Evolutionary conservation across 2,329 filamentous ascomycete species (phyloP), one percentile per base, ranked within the genome.

Genomic region (Lachnellula cervina): DNA sequence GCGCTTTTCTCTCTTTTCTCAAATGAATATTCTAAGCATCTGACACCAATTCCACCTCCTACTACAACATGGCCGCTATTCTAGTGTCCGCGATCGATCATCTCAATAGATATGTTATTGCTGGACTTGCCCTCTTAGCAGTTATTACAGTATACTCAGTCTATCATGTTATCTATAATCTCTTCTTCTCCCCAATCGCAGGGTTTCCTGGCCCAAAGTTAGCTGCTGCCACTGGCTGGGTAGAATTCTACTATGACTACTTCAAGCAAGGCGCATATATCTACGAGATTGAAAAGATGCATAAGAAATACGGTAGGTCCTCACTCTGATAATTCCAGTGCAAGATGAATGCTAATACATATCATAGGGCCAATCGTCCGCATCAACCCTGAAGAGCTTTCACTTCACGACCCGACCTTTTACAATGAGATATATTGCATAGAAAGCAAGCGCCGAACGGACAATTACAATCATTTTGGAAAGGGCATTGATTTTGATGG

Each of bases 241-340:
- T 62, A 21, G 56, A 61, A 17, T 52, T 56, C 11, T 77, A 73
- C 62, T 75, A 75, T 54, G 73, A 77, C 54, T 66, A 74, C 23
- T 50, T 74, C 45, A 64, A 70, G 4, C 67, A 70, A 4, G 75
- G 73, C 2, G 66, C 72, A 58, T 76, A 74, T 53, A 72, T 68
- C 13, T 72, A 68, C 59, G 69, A 74, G 57, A 74, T 77, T 35
- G 65, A 70, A 46, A 67, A 74, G 52, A 64, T 77, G 65, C 75
- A 77, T 61, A 62, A 71, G 42, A 62, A 65, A 57, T 77, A 76
- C 55, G 74, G 75, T 17, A 34, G 5, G 42, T 32, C 28, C 8
- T 32, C 8, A 32, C 7, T 9, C 2, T 32, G 3, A 32, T 32
- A 2, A 3, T 3, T 28, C 28, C 28, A 32, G 28, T 32, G 28